A percentile compares a stretch with the other conserved stretches of the same genome.
Evolutionary conservation across 768 basidiomycete species (phyloP).

Genomic region (Lactifluus pinguis): DNA sequence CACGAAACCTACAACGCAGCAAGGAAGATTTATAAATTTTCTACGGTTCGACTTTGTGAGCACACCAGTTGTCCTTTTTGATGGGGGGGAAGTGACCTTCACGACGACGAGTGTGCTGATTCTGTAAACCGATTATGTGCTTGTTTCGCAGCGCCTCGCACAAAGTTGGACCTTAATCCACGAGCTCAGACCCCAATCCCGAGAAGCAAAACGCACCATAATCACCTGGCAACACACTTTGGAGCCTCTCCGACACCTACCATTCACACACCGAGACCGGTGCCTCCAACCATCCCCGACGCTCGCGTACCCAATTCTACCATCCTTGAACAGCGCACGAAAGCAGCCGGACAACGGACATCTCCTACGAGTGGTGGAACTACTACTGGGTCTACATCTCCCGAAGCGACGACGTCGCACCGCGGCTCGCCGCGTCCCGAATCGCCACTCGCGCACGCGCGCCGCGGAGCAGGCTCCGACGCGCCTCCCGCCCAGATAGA

Average conservation of each 20-base stretch:
- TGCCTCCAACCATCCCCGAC: not conserved
- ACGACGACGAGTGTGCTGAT: not conserved
- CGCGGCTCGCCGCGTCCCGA: not conserved
- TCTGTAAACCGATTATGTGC: not conserved
- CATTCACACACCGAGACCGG: not conserved
- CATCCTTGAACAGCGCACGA: not conserved
- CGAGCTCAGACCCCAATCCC: not conserved
- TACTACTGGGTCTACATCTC: no score
- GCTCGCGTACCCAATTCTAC: not conserved
- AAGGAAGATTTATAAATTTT: not conserved
- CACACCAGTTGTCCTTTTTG: not conserved
- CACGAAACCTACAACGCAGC: not conserved
- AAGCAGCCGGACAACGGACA: not conserved
- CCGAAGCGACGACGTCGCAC: not conserved
- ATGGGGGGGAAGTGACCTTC: no score
- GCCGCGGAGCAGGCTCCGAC: not conserved
- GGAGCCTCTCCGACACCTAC: not conserved
- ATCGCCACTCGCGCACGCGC: constrained; percentile 7
- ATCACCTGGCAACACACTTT: no score
- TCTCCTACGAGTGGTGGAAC: not conserved
- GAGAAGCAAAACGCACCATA: not conserved
- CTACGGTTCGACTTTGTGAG: not conserved
- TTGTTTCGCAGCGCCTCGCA: not conserved
- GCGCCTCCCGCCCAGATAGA: not conserved
- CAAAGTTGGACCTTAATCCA: not conserved